These are phyloP conservation scores for Tilletia walkeri DNA, from an alignment of 1,284 basidiomycete species.

Conservation along the genomic window DNA sequence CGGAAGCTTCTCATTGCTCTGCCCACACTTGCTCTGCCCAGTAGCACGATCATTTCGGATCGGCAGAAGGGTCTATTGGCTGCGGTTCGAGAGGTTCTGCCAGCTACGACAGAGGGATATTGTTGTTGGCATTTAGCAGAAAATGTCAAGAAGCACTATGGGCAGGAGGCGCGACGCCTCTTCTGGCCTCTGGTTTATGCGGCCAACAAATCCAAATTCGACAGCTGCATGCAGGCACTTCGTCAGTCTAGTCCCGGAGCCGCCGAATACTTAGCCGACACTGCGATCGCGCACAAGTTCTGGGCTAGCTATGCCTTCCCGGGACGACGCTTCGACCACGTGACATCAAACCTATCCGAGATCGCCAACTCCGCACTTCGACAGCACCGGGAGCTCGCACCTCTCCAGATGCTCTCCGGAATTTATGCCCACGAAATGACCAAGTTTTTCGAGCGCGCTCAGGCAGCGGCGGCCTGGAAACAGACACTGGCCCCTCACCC, in stretches of 20 bases:
- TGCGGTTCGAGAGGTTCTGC: neutral
- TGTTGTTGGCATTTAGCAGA: neutral
- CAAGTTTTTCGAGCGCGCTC: neutral
- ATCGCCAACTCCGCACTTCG: constrained; percentile 1
- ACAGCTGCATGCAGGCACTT: neutral
- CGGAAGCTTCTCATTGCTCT: neutral
- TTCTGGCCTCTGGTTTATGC: neutral
- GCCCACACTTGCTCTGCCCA: neutral
- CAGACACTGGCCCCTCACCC: neutral
- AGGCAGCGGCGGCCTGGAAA: neutral
- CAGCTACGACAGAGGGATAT: neutral
- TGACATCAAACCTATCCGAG: neutral
- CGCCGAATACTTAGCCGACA: neutral
- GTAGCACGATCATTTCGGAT: neutral
- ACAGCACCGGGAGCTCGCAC: neutral
- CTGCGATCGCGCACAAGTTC: neutral
- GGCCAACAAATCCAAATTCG: neutral
- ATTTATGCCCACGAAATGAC: neutral
- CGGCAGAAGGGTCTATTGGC: neutral
- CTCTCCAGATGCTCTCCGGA: neutral
- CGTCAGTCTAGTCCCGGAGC: neutral
- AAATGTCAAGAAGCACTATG: neutral
- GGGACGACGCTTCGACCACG: neutral
- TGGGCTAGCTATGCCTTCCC: constrained; percentile 2
- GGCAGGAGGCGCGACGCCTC: neutral